These are phyloP conservation scores for Tetrastigma voinierianum DNA, from an alignment of 164 flowering plant genomes.

Conservation along the genomic window DNA sequence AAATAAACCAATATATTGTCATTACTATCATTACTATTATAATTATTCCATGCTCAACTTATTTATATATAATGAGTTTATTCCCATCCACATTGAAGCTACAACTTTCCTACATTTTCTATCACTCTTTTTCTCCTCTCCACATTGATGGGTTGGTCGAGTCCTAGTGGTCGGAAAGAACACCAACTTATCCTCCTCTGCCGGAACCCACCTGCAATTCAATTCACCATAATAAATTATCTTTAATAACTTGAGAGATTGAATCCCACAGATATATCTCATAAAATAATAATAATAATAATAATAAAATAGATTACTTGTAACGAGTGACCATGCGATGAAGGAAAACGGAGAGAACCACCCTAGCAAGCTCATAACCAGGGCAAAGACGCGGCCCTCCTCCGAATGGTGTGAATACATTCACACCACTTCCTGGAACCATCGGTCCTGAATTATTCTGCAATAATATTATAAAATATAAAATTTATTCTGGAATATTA, in stretches of 20 bases:
- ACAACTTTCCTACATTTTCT: too few species aligned
- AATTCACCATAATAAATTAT: too few species aligned
- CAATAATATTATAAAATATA: too few species aligned
- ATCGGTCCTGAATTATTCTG: constrained; percentile 33
- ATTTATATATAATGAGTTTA: too few species aligned
- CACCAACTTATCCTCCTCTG: constrained; percentile 84
- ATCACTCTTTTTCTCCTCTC: constrained; percentile 31
- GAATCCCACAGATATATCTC: too few species aligned
- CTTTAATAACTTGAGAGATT: too few species aligned
- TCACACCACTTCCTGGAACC: constrained; percentile 22
- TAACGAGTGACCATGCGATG: constrained; percentile 77
- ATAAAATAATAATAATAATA: too few species aligned
- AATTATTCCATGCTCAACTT: too few species aligned
- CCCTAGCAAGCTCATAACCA: constrained; percentile 90
- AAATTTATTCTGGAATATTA: too few species aligned
- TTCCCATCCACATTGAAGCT: too few species aligned
- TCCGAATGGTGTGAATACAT: constrained; percentile 84
- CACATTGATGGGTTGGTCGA: constrained; percentile 68
- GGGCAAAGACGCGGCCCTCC: constrained; percentile 96
- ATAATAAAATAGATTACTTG: constrained; percentile 60
- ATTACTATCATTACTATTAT: too few species aligned
- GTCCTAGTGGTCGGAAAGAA: constrained; percentile 96
- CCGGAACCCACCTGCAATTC: constrained; percentile 67
- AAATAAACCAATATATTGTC: too few species aligned
- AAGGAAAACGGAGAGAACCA: constrained; percentile 82